Conservation (phyloP, 148 eudicot species). For the Spergularia marina region DNA sequence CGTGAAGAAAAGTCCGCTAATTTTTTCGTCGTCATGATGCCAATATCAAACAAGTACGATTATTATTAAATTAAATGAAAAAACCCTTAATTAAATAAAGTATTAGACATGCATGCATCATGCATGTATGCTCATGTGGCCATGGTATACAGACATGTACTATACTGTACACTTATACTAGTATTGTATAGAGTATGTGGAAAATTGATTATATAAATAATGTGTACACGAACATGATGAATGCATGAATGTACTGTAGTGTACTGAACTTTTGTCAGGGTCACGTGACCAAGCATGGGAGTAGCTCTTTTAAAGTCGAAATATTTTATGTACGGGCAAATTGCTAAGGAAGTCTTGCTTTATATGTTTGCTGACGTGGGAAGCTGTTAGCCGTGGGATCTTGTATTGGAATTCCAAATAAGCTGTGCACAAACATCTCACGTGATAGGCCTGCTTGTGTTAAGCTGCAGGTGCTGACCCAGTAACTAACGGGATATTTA, state of each 20-base stretch:
- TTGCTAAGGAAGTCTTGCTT: too few relatives aligned
- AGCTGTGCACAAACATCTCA: constrained; percentile 20
- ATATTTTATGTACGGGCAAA: not conserved
- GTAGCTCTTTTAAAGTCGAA: not conserved
- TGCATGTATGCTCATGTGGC: too few relatives aligned
- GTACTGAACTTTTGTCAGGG: not conserved
- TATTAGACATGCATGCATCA: too few relatives aligned
- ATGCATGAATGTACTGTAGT: not conserved
- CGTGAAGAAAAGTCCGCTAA: too few relatives aligned
- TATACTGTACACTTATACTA: too few relatives aligned
- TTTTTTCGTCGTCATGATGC: too few relatives aligned
- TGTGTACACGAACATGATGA: not conserved
- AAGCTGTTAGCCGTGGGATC: not conserved
- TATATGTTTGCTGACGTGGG: not conserved
- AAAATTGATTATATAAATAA: not conserved
- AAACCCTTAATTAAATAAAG: too few relatives aligned
- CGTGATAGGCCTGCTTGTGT: constrained; percentile 21
- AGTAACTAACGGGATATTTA: not conserved
- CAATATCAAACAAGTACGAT: too few relatives aligned
- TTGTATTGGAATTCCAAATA: not conserved
- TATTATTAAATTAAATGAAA: too few relatives aligned
- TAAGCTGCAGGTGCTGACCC: not conserved
- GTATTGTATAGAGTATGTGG: too few relatives aligned
- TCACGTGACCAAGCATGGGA: constrained; percentile 24
- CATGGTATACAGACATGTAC: not conserved